phyloP scores from a whole-genome alignment of 352 stramenopile genomes.

The Phytophthora ramorum region DNA sequence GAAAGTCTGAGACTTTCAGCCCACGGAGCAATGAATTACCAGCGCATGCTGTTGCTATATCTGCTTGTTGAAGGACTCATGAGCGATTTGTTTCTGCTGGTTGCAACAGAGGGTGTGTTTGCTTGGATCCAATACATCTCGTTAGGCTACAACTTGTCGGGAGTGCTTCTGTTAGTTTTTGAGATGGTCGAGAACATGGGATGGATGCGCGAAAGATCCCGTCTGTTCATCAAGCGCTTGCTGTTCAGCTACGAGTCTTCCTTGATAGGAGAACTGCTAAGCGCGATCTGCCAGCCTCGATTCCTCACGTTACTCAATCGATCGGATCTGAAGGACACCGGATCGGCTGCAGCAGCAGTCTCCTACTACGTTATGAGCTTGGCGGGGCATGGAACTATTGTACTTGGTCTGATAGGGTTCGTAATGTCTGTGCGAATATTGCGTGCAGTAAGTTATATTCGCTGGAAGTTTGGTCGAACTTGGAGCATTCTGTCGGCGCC shows the following conservation, averaged over 20 bases:
- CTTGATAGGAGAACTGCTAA: constrained; percentile 21
- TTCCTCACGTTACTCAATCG: constrained; percentile 16
- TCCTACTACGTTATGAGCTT: constrained; percentile 18
- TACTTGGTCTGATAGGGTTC: constrained; percentile 16
- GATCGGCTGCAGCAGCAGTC: not conserved
- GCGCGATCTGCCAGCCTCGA: not conserved
- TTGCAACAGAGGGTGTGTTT: constrained; percentile 19
- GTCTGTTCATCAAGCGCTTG: constrained; percentile 9
- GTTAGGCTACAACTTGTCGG: constrained; percentile 31
- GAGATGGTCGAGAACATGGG: constrained; percentile 26
- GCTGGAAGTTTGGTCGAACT: constrained; percentile 14
- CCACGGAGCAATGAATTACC: constrained; percentile 17
- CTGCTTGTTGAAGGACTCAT: constrained; percentile 23
- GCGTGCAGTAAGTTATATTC: constrained; percentile 7
- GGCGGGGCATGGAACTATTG: constrained; percentile 4
- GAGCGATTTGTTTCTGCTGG: constrained; percentile 30
- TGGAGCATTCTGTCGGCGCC: constrained; percentile 13
- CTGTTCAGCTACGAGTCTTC: constrained; percentile 23
- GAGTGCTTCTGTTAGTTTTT: constrained; percentile 21
- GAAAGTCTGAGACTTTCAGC: constrained; percentile 14
- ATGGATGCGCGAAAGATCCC: constrained; percentile 3
- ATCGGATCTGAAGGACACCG: not conserved
- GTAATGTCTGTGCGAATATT: constrained; percentile 17
- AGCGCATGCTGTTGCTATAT: constrained; percentile 23
- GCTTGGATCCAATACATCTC: constrained; percentile 27